phyloP scores from a whole-genome alignment of 1,284 basidiomycete species.

The Meripilus lineatus region DNA sequence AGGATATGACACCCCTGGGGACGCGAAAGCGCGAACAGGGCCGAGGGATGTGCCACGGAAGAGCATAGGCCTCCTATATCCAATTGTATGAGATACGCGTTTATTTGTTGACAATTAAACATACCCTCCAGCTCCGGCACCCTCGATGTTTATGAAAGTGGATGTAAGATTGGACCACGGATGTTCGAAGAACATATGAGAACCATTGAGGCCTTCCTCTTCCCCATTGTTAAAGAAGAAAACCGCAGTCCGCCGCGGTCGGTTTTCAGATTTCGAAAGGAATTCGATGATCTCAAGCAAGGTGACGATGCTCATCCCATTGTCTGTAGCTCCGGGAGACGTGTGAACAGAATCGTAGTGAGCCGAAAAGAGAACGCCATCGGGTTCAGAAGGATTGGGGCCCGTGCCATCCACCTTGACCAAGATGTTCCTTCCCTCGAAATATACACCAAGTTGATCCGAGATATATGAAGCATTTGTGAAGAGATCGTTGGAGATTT shows the following conservation, averaged over 20 bases:
- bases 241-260: slow-evolving; percentile 55
- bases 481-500: slow-evolving; percentile 50
- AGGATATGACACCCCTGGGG: slow-evolving; percentile 44
- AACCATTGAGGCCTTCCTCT: slow-evolving; percentile 70
- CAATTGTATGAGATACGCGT: slow-evolving; percentile 1
- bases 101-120: slow-evolving; percentile 16
- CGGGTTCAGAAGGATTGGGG: slow-evolving; percentile 17
- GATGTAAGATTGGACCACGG: slow-evolving; percentile 64
- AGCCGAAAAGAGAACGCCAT: slow-evolving; percentile 69
- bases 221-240: slow-evolving; percentile 84
- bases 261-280: slow-evolving; percentile 37
- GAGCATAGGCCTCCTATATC: slow-evolving; percentile 52
- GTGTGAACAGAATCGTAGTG: slow-evolving; percentile 80
- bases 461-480: slow-evolving; percentile 52
- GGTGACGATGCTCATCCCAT: slow-evolving; percentile 69
- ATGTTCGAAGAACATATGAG: slow-evolving; percentile 60
- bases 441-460: slow-evolving; percentile 41
- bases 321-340: slow-evolving; percentile 69
- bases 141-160: slow-evolving; percentile 75
- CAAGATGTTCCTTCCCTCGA: slow-evolving; percentile 69
- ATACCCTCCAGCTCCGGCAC: slow-evolving; percentile 74
- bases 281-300: slow-evolving; percentile 62
- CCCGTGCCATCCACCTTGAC: slow-evolving; percentile 63
- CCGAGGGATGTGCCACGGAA: slow-evolving; percentile 57
- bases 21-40: slow-evolving; percentile 44